Percentiles rank a stretch among this genome's conserved stretches.
phyloP scores from a whole-genome alignment of 306 rosid species.

The Lathyrus sativus region DNA sequence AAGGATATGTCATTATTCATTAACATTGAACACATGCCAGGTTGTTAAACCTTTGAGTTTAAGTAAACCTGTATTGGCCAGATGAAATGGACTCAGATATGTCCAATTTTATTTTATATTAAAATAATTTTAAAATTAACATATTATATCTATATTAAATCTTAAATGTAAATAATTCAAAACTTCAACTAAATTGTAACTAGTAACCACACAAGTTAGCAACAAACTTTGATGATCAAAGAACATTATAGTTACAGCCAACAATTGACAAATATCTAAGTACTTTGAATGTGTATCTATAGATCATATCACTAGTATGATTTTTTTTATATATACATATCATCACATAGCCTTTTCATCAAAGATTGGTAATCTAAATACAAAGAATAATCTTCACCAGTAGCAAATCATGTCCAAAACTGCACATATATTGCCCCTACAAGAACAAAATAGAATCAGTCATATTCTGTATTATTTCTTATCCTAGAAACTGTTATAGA shows the following conservation, averaged over 20 bases:
- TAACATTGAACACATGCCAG: neutral
- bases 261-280: neutral
- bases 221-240: slow-evolving; percentile 6
- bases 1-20: neutral
- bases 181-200: neutral
- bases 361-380: neutral
- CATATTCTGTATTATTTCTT: neutral
- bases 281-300: neutral
- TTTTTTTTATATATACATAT: neutral
- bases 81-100: too few relatives aligned
- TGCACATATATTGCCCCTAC: neutral
- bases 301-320: neutral
- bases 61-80: too few relatives aligned
- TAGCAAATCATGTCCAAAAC: neutral
- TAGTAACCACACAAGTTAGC: neutral
- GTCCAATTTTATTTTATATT: too few relatives aligned
- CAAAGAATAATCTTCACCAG: neutral
- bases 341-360: neutral
- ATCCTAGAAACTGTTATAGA: too few relatives aligned
- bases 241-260: neutral
- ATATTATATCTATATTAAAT: too few relatives aligned
- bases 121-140: too few relatives aligned
- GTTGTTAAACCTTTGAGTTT: too few relatives aligned
- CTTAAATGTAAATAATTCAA: too few relatives aligned
- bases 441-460: slow-evolving; percentile 1